Percentiles rank a stretch among this genome's conserved stretches.
These are phyloP conservation scores for Penicillium concentricum DNA, from an alignment of 2,329 filamentous ascomycete species.

Conservation along the genomic window DNA sequence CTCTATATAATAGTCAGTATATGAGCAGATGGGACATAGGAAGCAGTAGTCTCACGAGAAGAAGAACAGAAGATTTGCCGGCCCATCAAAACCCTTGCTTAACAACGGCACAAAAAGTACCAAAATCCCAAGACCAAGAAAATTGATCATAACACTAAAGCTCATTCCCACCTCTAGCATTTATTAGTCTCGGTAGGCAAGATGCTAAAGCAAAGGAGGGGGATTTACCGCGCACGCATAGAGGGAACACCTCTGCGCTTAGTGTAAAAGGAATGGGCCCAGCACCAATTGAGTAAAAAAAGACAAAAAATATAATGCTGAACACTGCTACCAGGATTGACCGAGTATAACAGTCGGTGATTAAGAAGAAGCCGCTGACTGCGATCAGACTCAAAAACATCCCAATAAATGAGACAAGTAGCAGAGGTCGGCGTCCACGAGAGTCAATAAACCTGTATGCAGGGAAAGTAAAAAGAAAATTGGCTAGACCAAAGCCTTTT, in stretches of 20 bases:
- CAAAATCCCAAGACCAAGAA: conserved; percentile 20
- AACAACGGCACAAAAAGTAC: conserved; percentile 22
- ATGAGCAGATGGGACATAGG: background rate
- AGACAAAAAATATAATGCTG: background rate
- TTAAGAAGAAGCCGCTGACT: background rate
- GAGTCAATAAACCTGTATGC: background rate
- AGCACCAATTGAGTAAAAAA: conserved; percentile 37
- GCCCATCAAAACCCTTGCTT: background rate
- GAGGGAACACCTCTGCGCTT: conserved; percentile 25
- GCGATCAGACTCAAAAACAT: background rate
- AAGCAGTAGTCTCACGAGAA: background rate
- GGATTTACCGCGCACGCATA: conserved; percentile 20
- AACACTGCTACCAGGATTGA: background rate
- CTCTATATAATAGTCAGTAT: background rate
- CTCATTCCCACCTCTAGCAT: conserved; percentile 24
- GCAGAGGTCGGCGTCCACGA: background rate
- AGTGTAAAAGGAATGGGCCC: conserved; percentile 27
- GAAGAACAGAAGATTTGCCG: background rate
- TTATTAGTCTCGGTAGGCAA: background rate
- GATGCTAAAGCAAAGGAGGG: background rate
- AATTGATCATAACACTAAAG: conserved; percentile 27
- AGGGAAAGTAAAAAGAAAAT: background rate
- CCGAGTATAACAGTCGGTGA: background rate
- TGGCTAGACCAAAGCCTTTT: background rate
- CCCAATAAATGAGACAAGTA: background rate